phyloP scores from a whole-genome alignment of 2,329 filamentous ascomycete species.

The Sarocladium oryzae region DNA sequence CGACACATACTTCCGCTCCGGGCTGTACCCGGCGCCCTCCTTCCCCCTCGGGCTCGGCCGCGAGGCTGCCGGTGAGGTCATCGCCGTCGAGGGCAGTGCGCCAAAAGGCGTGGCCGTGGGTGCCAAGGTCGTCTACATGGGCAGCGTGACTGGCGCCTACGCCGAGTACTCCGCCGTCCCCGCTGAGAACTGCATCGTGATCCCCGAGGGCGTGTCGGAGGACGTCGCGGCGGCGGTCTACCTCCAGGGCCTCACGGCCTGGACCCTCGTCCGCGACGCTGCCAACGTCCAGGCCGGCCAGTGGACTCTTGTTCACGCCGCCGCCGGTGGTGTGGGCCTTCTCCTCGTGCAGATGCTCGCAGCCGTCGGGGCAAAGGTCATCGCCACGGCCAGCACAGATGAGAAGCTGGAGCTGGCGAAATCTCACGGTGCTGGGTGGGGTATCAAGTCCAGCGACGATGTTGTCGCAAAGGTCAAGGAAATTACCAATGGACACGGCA shows the following conservation, averaged over 20 bases:
- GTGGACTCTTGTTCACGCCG: constrained; percentile 79
- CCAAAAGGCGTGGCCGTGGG: constrained; percentile 51
- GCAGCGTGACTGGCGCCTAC: constrained; percentile 36
- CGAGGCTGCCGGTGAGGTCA: constrained; percentile 69
- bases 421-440: constrained; percentile 62
- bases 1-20: constrained; percentile 84
- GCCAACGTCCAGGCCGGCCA: constrained; percentile 70
- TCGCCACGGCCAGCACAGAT: constrained; percentile 68
- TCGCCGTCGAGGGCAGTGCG: constrained; percentile 48
- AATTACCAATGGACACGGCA: constrained; percentile 66
- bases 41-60: constrained; percentile 74
- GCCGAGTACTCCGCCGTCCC: constrained; percentile 50
- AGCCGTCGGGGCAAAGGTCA: constrained; percentile 66
- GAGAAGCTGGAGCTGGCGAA: constrained; percentile 68
- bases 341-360: constrained; percentile 70
- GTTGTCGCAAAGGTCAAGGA: constrained; percentile 55
- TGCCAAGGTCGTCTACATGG: constrained; percentile 66
- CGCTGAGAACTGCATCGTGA: constrained; percentile 47
- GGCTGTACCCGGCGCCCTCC: constrained; percentile 62
- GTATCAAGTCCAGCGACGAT: constrained; percentile 62
- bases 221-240: constrained; percentile 61
- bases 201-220: constrained; percentile 56
- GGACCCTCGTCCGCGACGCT: constrained; percentile 72
- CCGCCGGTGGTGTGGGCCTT: constrained; percentile 74
- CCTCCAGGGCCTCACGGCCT: constrained; percentile 78